Percentiles rank a stretch among this genome's conserved stretches.
phyloP scores from a whole-genome alignment of 2,329 filamentous ascomycete genomes.

The Venturia aucupariae region DNA sequence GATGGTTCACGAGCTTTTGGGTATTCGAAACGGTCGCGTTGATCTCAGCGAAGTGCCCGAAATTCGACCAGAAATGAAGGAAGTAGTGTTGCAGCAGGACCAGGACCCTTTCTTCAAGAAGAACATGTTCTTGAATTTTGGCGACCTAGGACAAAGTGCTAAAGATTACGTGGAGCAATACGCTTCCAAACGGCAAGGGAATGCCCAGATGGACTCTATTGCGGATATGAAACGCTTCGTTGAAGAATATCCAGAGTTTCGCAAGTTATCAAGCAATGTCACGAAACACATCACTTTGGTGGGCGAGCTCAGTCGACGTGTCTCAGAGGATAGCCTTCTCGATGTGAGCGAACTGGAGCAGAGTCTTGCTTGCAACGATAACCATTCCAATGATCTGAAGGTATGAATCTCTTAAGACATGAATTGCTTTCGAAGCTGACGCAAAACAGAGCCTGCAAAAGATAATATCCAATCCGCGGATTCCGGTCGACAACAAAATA shows the following conservation, averaged over 20 bases:
- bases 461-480: slow-evolving; percentile 69
- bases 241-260: slow-evolving; percentile 96
- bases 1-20: slow-evolving; percentile 97
- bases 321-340: slow-evolving; percentile 77
- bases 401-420: slow-evolving; percentile 33
- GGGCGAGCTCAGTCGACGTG: slow-evolving; percentile 80
- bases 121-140: slow-evolving; percentile 98
- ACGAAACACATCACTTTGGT: slow-evolving; percentile 97
- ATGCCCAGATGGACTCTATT: slow-evolving; percentile 92
- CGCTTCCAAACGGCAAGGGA: slow-evolving; percentile 94
- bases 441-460: slow-evolving; percentile 64
- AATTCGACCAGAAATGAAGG: slow-evolving; percentile 75
- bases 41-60: slow-evolving; percentile 78
- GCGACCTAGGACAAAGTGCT: slow-evolving; percentile 88
- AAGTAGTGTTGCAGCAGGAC: slow-evolving; percentile 91
- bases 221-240: slow-evolving; percentile 99
- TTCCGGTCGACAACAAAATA: slow-evolving; percentile 76
- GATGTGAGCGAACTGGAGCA: slow-evolving; percentile 97
- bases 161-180: slow-evolving; percentile 99
- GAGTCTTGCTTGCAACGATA: slow-evolving; percentile 93
- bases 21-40: slow-evolving; percentile 90
- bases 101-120: slow-evolving; percentile 99
- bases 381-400: slow-evolving; percentile 84
- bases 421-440: background rate
- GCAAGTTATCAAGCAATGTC: slow-evolving; percentile 92